Evolutionary conservation across 257 asterid species (phyloP).

Genomic region (Marsdenia floribunda): DNA sequence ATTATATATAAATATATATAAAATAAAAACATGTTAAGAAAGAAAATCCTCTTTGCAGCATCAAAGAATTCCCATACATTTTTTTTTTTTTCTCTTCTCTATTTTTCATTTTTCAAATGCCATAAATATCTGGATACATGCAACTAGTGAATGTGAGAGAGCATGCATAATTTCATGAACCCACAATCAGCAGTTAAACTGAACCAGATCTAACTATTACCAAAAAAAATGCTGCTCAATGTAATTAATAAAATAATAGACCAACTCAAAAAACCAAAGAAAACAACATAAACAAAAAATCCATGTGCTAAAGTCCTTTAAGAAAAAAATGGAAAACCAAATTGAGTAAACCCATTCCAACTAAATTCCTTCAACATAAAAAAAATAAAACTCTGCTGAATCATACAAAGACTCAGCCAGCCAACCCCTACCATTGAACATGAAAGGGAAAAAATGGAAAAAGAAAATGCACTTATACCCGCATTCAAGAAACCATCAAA

Average conservation of each 20-base stretch:
- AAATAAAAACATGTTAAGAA: background rate
- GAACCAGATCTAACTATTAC: background rate
- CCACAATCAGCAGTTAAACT: background rate
- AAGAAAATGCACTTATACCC: background rate
- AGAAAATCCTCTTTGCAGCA: background rate
- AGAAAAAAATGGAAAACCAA: background rate
- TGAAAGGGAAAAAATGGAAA: background rate
- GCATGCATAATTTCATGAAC: background rate
- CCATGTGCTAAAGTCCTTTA: background rate
- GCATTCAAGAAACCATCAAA: background rate
- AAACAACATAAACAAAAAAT: background rate
- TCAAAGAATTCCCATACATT: background rate
- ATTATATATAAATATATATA: background rate
- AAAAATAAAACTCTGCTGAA: no score
- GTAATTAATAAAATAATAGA: background rate
- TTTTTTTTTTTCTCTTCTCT: no score
- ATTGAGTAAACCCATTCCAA: background rate
- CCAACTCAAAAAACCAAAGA: background rate
- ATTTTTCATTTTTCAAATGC: background rate
- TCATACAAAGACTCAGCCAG: no score
- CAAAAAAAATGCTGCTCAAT: background rate
- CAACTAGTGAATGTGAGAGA: background rate
- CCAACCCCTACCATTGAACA: background rate
- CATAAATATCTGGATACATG: background rate
- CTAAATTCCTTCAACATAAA: constrained; percentile 2